A percentile compares a stretch with the other conserved stretches of the same genome.
phyloP scores from a whole-genome alignment of 2,329 filamentous ascomycete species.

The Scedosporium apiospermum region DNA sequence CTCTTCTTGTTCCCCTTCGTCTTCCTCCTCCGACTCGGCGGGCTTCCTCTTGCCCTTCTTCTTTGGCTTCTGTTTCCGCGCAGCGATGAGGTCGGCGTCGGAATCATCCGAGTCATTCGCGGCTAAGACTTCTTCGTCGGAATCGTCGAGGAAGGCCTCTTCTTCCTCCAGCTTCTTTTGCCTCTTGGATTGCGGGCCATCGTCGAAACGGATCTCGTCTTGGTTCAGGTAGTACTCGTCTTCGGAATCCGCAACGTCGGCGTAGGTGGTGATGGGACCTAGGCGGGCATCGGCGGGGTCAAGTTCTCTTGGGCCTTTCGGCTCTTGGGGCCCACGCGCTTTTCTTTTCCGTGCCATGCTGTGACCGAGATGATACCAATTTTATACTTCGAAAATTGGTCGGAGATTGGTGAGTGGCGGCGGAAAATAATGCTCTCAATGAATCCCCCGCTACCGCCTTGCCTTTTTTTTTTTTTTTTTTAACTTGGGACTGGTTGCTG shows the following conservation, averaged over 20 bases:
- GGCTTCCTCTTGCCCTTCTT: conserved; percentile 17
- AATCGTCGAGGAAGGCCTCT: conserved; percentile 46
- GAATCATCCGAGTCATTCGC: conserved; percentile 22
- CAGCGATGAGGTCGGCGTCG: conserved; percentile 22
- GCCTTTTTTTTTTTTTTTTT: not conserved
- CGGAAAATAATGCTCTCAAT: not conserved
- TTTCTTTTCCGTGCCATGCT: conserved; percentile 63
- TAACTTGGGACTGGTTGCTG: not conserved
- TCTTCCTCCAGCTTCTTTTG: conserved; percentile 62
- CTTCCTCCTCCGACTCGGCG: conserved; percentile 53
- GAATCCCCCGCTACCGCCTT: not conserved
- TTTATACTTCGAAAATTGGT: too few species aligned
- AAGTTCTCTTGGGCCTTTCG: conserved; percentile 44
- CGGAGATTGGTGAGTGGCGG: not conserved
- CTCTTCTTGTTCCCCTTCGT: conserved; percentile 41
- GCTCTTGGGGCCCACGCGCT: conserved; percentile 40
- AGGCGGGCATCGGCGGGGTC: conserved; percentile 53
- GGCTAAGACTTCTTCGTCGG: conserved; percentile 52
- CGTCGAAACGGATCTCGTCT: conserved; percentile 79
- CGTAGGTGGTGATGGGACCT: conserved; percentile 51
- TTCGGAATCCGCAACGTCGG: conserved; percentile 87
- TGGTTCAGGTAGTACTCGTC: conserved; percentile 86
- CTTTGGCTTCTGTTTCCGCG: conserved; percentile 11
- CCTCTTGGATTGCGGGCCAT: conserved; percentile 70
- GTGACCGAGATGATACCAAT: too few species aligned